A percentile compares a stretch with the other conserved stretches of the same genome.
Conservation (phyloP, 169 alveolate genomes). For the Plasmodium knowlesi region DNA sequence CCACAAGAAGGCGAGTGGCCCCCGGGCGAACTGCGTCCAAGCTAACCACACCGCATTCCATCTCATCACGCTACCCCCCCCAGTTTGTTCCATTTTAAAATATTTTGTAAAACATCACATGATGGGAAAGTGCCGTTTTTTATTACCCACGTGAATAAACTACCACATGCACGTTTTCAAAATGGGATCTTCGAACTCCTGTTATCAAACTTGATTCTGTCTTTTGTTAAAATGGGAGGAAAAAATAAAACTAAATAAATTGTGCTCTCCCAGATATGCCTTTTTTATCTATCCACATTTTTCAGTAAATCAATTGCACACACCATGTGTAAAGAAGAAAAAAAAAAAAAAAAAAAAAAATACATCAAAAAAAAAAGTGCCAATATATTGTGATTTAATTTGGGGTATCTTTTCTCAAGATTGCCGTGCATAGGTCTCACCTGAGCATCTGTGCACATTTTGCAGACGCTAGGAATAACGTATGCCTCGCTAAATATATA, state of each 20-base stretch:
- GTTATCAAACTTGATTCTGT: constrained; percentile 11
- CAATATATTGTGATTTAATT: neutral
- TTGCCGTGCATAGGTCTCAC: neutral
- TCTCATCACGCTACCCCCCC: neutral
- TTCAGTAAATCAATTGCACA: constrained; percentile 25
- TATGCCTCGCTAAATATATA: neutral
- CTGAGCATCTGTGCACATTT: neutral
- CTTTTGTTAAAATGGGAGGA: neutral
- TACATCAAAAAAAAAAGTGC: neutral
- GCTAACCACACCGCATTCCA: constrained; percentile 2
- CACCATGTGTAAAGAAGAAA: neutral
- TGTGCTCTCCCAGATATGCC: neutral
- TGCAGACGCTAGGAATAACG: neutral
- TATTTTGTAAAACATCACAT: constrained; percentile 7
- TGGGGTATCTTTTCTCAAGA: neutral
- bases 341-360: neutral
- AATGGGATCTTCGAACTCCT: neutral
- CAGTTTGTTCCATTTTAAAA: constrained; percentile 37
- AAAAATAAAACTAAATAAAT: neutral
- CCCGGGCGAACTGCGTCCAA: neutral
- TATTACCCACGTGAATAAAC: neutral
- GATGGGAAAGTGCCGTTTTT: neutral
- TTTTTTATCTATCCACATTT: neutral
- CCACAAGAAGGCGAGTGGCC: neutral
- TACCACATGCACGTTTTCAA: constrained; percentile 9